Evolutionary conservation across 2,329 filamentous ascomycete species (phyloP).

Genomic region (Cladosporium sp.): DNA sequence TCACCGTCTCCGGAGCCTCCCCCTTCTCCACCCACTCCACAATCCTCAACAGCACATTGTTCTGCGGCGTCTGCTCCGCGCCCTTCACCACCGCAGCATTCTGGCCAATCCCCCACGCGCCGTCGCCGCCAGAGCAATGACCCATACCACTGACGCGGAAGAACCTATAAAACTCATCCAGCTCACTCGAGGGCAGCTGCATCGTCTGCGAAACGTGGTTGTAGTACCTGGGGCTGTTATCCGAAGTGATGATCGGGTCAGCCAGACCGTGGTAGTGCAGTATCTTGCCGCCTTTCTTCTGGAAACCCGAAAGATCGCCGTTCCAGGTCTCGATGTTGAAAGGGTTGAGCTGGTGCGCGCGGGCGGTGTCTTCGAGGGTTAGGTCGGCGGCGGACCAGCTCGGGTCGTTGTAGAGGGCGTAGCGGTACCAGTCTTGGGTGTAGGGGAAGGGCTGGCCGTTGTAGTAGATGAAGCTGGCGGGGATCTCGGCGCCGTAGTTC

Average conservation of each 20-base stretch:
- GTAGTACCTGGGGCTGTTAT: conserved; percentile 50
- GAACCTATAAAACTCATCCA: conserved; percentile 56
- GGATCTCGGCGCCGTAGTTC: conserved; percentile 49
- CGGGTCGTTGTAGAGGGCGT: conserved; percentile 49
- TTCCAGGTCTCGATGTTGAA: conserved; percentile 44
- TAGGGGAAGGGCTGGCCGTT: conserved; percentile 44
- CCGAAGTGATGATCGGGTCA: conserved; percentile 41
- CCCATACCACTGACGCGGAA: conserved; percentile 54
- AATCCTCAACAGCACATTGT: conserved; percentile 52
- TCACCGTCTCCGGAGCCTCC: conserved; percentile 32
- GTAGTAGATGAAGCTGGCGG: conserved; percentile 38
- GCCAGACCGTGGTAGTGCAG: conserved; percentile 39
- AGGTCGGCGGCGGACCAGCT: conserved; percentile 43
- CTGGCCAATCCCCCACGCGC: conserved; percentile 44
- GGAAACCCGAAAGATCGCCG: conserved; percentile 43
- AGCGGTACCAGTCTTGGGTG: conserved; percentile 50
- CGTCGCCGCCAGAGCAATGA: conserved; percentile 51
- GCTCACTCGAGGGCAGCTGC: conserved; percentile 46
- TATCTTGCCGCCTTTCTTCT: conserved; percentile 46
- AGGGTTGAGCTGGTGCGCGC: conserved; percentile 37
- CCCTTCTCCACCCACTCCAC: conserved; percentile 37
- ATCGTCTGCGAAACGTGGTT: conserved; percentile 44
- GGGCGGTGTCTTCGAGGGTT: conserved; percentile 39
- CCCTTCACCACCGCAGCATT: conserved; percentile 24
- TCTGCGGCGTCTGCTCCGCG: conserved; percentile 28